These are phyloP conservation scores for Somion occarium DNA, from an alignment of 1,284 basidiomycete genomes.

Conservation along the genomic window DNA sequence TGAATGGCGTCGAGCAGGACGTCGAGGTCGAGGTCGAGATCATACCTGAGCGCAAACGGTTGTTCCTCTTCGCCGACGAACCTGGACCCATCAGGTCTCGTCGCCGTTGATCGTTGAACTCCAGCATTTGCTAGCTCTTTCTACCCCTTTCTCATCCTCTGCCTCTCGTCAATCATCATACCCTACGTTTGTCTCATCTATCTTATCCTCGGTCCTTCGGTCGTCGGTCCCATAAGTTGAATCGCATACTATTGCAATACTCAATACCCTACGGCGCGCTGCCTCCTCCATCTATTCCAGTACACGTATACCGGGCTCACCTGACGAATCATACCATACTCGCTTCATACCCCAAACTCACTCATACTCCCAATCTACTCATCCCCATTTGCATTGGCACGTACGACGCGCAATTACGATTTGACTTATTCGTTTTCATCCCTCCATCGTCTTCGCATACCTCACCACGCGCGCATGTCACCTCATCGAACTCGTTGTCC, in stretches of 20 bases:
- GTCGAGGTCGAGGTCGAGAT: slow-evolving; percentile 39
- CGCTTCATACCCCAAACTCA: not conserved
- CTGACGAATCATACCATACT: not conserved
- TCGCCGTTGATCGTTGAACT: not conserved
- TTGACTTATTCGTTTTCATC: no score
- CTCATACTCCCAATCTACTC: not conserved
- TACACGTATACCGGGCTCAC: not conserved
- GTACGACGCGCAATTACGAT: no score
- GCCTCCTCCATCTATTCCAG: not conserved
- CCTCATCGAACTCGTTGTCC: no score
- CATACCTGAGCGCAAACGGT: slow-evolving; percentile 34
- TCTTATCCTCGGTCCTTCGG: no score
- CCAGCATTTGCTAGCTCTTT: no score
- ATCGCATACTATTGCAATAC: not conserved
- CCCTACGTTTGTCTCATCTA: no score
- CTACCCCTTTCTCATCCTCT: not conserved
- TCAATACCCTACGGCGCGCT: not conserved
- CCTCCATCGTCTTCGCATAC: no score
- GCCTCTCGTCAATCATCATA: not conserved
- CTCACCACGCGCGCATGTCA: no score
- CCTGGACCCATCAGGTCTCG: not conserved
- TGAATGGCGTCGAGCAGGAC: slow-evolving; percentile 52
- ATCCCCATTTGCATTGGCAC: not conserved
- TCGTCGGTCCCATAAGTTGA: no score
- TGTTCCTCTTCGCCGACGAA: slow-evolving; percentile 42